Conservation (phyloP, 208 protist species). For the Crithidia fasciculata region DNA sequence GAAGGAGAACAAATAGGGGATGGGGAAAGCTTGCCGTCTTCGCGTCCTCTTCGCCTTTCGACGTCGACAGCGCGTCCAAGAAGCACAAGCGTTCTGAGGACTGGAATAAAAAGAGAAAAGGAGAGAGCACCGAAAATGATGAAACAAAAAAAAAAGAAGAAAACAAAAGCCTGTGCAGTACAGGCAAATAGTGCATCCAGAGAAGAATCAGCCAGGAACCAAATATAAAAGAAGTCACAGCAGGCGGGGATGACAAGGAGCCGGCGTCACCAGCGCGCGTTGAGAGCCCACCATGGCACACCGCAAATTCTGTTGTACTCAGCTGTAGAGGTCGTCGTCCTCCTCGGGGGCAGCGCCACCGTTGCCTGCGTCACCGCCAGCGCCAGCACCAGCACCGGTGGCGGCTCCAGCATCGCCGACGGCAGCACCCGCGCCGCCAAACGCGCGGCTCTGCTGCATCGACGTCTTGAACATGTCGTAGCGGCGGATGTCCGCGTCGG, state of each 20-base stretch:
- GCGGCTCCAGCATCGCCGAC: constrained; percentile 30
- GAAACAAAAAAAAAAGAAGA: constrained; percentile 15
- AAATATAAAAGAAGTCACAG: too few relatives aligned
- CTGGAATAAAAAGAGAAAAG: constrained; percentile 1
- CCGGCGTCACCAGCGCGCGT: too few relatives aligned
- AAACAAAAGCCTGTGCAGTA: background rate
- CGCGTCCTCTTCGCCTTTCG: background rate
- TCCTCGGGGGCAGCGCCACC: constrained; percentile 34
- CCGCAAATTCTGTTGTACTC: background rate
- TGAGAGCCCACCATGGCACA: too few relatives aligned
- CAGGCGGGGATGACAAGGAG: too few relatives aligned
- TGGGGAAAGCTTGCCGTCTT: background rate
- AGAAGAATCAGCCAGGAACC: too few relatives aligned
- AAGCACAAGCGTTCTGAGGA: background rate
- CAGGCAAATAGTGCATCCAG: too few relatives aligned
- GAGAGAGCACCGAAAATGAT: constrained; percentile 15
- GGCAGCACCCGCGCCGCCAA: constrained; percentile 45
- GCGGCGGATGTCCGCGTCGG: constrained; percentile 89
- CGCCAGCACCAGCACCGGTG: constrained; percentile 24
- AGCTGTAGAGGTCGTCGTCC: constrained; percentile 67
- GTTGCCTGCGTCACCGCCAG: constrained; percentile 22
- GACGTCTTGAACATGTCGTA: constrained; percentile 94
- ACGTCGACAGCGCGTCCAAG: background rate
- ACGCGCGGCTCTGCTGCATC: constrained; percentile 75
- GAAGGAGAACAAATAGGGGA: constrained; percentile 12